Conservation (phyloP, 2,329 filamentous ascomycete species). For the Fusarium euwallaceae region DNA sequence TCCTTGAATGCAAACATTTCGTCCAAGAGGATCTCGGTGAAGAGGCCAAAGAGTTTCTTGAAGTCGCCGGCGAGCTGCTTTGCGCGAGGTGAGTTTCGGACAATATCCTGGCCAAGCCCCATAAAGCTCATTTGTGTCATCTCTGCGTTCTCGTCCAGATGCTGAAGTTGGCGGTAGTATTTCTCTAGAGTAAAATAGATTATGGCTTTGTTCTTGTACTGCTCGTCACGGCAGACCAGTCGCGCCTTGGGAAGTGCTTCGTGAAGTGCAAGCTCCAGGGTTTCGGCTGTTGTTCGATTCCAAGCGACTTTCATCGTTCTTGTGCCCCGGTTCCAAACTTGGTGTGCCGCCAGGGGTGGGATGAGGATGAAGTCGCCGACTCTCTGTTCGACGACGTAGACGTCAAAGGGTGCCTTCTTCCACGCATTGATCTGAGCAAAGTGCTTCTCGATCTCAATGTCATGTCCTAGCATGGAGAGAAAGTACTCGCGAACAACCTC, state of each 20-base stretch:
- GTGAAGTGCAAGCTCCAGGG: slow-evolving; percentile 84
- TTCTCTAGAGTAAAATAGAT: slow-evolving; percentile 88
- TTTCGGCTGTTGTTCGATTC: slow-evolving; percentile 96
- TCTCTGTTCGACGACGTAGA: slow-evolving; percentile 92
- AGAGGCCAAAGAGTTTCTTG: slow-evolving; percentile 81
- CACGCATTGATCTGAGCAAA: slow-evolving; percentile 96
- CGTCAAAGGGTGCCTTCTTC: slow-evolving; percentile 93
- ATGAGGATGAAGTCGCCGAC: slow-evolving; percentile 94
- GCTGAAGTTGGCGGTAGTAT: slow-evolving; percentile 74
- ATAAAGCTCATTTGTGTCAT: slow-evolving; percentile 61
- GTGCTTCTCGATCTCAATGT: slow-evolving; percentile 96
- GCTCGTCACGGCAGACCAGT: slow-evolving; percentile 94
- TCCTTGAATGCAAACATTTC: slow-evolving; percentile 86
- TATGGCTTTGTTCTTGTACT: slow-evolving; percentile 99
- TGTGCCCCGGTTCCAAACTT: slow-evolving; percentile 98
- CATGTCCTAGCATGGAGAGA: slow-evolving; percentile 90
- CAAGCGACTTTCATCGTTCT: slow-evolving; percentile 97
- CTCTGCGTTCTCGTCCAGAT: slow-evolving; percentile 64
- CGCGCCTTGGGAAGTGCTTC: slow-evolving; percentile 91
- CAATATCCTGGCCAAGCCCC: slow-evolving; percentile 62
- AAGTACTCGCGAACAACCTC: slow-evolving; percentile 94
- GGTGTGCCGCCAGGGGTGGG: slow-evolving; percentile 92
- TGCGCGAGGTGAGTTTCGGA: slow-evolving; percentile 60
- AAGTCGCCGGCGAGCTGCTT: slow-evolving; percentile 87
- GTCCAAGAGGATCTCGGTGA: slow-evolving; percentile 82